Evolutionary conservation across 768 basidiomycete species (phyloP).

Genomic region (Dentipellis fragilis): DNA sequence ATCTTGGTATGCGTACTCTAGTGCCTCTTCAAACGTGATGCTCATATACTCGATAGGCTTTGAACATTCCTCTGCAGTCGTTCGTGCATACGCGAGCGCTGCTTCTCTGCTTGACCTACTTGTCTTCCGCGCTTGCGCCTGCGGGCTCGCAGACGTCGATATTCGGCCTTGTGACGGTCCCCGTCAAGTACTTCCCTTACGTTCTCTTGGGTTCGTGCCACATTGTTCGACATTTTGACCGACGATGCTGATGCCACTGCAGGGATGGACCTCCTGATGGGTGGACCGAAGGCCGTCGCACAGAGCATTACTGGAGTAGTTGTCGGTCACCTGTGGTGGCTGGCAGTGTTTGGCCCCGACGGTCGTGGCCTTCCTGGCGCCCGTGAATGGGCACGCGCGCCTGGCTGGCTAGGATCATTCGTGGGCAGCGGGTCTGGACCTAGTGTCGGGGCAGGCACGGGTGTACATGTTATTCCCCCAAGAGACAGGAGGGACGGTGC

Average conservation of each 20-base stretch:
- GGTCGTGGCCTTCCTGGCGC: constrained; percentile 53
- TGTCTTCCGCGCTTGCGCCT: constrained; percentile 57
- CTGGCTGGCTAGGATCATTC: constrained; percentile 11
- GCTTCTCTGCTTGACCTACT: constrained; percentile 56
- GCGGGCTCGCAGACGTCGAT: constrained; percentile 60
- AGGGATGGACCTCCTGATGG: constrained; percentile 55
- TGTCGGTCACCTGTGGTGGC: constrained; percentile 79
- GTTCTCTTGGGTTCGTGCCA: constrained; percentile 39
- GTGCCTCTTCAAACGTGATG: neutral
- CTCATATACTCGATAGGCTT: constrained; percentile 19
- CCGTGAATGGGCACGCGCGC: constrained; percentile 29
- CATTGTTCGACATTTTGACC: neutral
- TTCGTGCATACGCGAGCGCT: constrained; percentile 54
- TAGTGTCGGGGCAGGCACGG: constrained; percentile 26
- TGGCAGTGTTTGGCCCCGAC: constrained; percentile 44
- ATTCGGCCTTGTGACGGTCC: constrained; percentile 71
- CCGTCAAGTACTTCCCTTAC: constrained; percentile 65
- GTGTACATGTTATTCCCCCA: constrained; percentile 53
- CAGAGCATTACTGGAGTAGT: constrained; percentile 57
- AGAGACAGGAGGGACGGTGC: constrained; percentile 21
- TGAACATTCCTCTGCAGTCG: constrained; percentile 53
- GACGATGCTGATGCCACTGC: neutral
- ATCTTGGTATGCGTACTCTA: constrained; percentile 46
- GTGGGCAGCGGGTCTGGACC: constrained; percentile 23
- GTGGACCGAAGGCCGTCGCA: constrained; percentile 46